Evolutionary conservation across 1,284 basidiomycete species (phyloP).

Genomic region (Hypsizygus ulmarius): DNA sequence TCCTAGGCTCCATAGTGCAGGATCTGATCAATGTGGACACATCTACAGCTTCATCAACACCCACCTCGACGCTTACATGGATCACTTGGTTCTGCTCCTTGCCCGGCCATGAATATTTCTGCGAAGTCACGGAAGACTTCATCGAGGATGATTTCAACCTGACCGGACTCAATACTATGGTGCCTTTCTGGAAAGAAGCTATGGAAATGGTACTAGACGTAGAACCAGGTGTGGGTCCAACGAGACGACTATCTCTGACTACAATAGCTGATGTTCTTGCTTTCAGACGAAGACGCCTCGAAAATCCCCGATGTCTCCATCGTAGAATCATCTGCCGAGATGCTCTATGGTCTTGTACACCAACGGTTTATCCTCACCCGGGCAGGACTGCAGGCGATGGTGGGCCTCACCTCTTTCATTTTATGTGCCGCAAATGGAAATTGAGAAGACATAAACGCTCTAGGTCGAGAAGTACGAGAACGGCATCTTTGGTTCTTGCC

Average conservation of each 20-base stretch:
- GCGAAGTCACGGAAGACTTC: constrained; percentile 96
- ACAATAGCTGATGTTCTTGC: constrained; percentile 6
- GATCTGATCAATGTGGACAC: constrained; percentile 16
- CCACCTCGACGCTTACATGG: constrained; percentile 89
- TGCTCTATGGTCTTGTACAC: constrained; percentile 96
- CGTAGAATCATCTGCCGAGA: constrained; percentile 95
- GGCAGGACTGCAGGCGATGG: constrained; percentile 94
- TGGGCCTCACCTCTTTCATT: constrained; percentile 32
- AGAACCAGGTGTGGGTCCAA: constrained; percentile 78
- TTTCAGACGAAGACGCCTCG: constrained; percentile 85
- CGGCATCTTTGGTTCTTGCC: constrained; percentile 92
- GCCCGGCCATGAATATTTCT: constrained; percentile 99
- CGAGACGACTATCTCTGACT: constrained; percentile 12
- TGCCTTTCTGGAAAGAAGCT: constrained; percentile 99
- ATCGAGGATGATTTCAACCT: constrained; percentile 99
- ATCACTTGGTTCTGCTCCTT: constrained; percentile 99
- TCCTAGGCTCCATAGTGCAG: constrained; percentile 3
- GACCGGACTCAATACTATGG: constrained; percentile 92
- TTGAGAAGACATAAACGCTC: constrained; percentile 15
- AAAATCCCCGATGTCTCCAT: constrained; percentile 95
- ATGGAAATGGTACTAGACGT: constrained; percentile 99
- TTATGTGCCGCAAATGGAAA: constrained; percentile 15
- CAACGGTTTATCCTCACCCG: constrained; percentile 96
- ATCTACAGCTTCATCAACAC: constrained; percentile 73
- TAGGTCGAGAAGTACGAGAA: constrained; percentile 96